phyloP scores from a whole-genome alignment of 495 filamentous ascomycete species.

The Hamigera avellanea region DNA sequence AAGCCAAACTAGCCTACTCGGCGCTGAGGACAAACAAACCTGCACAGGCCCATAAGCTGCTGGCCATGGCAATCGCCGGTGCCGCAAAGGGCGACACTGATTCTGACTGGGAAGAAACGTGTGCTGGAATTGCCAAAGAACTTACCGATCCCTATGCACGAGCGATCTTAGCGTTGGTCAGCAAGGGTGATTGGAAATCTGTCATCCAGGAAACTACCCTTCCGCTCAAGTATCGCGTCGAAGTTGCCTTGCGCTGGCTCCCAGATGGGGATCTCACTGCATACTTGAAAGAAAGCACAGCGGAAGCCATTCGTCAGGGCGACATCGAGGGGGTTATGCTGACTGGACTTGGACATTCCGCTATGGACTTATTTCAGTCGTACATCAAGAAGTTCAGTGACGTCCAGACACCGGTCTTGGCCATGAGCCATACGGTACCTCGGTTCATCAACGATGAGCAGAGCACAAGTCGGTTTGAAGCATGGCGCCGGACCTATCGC shows the following conservation, averaged over 20 bases:
- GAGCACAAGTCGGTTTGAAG: conserved; percentile 45
- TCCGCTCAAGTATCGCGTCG: conserved; percentile 73
- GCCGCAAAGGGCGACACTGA: conserved; percentile 42
- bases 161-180: conserved; percentile 84
- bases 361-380: conserved; percentile 73
- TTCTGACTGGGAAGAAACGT: conserved; percentile 42
- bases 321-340: conserved; percentile 83
- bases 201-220: conserved; percentile 75
- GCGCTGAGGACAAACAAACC: conserved; percentile 32
- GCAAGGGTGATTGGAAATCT: conserved; percentile 74
- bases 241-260: conserved; percentile 76
- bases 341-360: conserved; percentile 67
- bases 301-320: conserved; percentile 55
- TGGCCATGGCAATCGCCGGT: conserved; percentile 44
- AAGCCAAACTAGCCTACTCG: conserved; percentile 42
- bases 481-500: conserved; percentile 77
- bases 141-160: conserved; percentile 76
- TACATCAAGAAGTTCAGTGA: conserved; percentile 83
- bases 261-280: conserved; percentile 61
- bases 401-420: conserved; percentile 78
- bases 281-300: conserved; percentile 55
- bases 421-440: conserved; percentile 70
- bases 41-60: conserved; percentile 35
- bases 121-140: conserved; percentile 51
- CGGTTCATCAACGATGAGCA: conserved; percentile 60